phyloP scores from a whole-genome alignment of 2,329 filamentous ascomycete genomes.

The Pseudogymnoascus sp. region DNA sequence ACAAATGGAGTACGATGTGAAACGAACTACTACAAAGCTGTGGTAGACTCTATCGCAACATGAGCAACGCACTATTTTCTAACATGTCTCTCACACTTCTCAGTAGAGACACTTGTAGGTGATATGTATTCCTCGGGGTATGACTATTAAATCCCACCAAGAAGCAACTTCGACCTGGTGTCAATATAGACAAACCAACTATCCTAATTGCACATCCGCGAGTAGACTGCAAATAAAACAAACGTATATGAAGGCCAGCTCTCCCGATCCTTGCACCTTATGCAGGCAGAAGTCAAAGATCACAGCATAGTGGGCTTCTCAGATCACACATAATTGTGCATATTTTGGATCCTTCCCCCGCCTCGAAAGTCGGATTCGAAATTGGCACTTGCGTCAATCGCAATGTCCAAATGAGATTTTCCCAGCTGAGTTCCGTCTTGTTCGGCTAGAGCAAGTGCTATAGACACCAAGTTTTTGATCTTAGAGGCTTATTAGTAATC shows the following conservation, averaged over 20 bases:
- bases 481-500: no score
- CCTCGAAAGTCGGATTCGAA: constrained; percentile 15
- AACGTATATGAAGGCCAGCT: neutral
- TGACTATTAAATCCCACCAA: neutral
- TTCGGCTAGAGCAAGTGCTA: no score
- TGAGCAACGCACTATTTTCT: neutral
- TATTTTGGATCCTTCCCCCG: constrained; percentile 11
- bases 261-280: neutral
- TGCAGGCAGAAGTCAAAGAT: neutral
- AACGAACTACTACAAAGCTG: no score
- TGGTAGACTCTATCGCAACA: neutral
- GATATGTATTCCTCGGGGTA: neutral
- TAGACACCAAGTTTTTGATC: no score
- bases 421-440: no score
- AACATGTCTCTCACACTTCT: neutral
- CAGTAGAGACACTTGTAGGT: neutral
- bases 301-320: constrained; percentile 8
- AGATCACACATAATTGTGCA: constrained; percentile 14
- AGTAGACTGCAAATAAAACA: neutral
- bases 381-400: constrained; percentile 13
- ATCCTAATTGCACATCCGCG: no score
- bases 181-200: no score
- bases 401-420: constrained; percentile 13
- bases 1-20: no score
- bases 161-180: neutral